These are phyloP conservation scores for Boletellus sp. DNA, from an alignment of 768 basidiomycete genomes.

Conservation along the genomic window DNA sequence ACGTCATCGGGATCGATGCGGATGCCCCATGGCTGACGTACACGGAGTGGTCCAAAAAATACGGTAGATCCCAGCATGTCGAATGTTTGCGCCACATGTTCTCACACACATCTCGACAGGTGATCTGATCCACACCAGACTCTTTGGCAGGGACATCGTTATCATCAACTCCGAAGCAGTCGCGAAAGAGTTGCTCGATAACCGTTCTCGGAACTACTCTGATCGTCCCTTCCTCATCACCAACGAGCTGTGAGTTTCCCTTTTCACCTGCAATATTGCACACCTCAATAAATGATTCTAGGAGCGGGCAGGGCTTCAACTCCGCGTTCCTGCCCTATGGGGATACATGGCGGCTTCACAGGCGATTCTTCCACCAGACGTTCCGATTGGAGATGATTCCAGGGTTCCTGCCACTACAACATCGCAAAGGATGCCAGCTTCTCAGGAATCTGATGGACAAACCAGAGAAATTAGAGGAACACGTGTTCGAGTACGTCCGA, in stretches of 20 bases:
- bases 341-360: constrained; percentile 26
- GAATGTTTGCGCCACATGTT: too few species aligned
- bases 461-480: constrained; percentile 29
- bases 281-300: neutral
- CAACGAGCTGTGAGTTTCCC: neutral
- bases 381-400: constrained; percentile 13
- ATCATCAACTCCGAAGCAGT: constrained; percentile 1
- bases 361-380: constrained; percentile 25
- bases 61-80: neutral
- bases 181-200: neutral
- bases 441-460: constrained; percentile 29
- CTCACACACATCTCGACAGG: neutral
- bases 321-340: constrained; percentile 24
- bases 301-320: constrained; percentile 12
- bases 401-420: constrained; percentile 24
- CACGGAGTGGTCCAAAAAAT: neutral
- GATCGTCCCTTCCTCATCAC: neutral
- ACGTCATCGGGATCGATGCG: neutral
- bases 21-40: neutral
- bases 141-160: neutral
- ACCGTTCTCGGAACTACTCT: neutral
- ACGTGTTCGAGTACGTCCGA: constrained; percentile 27
- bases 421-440: constrained; percentile 24
- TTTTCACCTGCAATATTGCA: neutral
- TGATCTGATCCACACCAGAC: neutral